A percentile compares a stretch with the other conserved stretches of the same genome.
Conservation (phyloP, 2,329 filamentous ascomycete genomes). For the Arthroderma uncinatum region DNA sequence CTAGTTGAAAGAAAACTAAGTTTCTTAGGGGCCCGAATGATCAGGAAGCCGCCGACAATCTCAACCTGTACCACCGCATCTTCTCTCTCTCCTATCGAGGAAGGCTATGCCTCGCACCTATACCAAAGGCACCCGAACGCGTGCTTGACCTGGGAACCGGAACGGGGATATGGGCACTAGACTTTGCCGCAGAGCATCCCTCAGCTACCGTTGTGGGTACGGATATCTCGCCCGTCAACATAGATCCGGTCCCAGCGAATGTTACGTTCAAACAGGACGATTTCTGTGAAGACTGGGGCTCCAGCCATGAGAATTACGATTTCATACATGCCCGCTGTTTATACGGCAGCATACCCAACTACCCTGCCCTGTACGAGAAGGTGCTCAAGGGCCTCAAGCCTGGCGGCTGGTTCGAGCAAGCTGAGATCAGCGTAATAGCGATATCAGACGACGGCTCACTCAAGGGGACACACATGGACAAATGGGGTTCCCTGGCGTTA, state of each 20-base stretch:
- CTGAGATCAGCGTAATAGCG: constrained; percentile 21
- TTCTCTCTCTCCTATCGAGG: constrained; percentile 29
- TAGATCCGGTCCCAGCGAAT: constrained; percentile 17
- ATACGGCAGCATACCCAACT: constrained; percentile 27
- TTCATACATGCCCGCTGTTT: constrained; percentile 23
- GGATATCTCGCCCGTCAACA: constrained; percentile 11
- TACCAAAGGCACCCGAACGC: constrained; percentile 26
- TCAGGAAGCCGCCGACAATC: constrained; percentile 26
- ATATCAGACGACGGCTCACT: constrained; percentile 21
- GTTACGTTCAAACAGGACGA: constrained; percentile 19
- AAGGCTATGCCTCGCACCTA: constrained; percentile 30
- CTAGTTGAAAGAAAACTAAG: no score
- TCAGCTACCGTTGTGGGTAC: constrained; percentile 31
- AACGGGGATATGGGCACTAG: constrained; percentile 29
- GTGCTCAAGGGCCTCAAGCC: constrained; percentile 19
- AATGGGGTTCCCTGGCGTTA: constrained; percentile 15
- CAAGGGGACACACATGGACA: constrained; percentile 14
- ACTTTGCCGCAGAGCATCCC: constrained; percentile 35
- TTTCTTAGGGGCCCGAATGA: constrained; percentile 22
- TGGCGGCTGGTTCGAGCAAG: constrained; percentile 23
- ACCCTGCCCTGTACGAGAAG: constrained; percentile 19
- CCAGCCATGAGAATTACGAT: constrained; percentile 16
- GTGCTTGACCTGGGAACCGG: constrained; percentile 44
- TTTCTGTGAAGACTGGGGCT: constrained; percentile 18
- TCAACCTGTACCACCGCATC: constrained; percentile 29